Conservation (phyloP, 2,329 filamentous ascomycete genomes). For the Pseudogymnoascus sp. region DNA sequence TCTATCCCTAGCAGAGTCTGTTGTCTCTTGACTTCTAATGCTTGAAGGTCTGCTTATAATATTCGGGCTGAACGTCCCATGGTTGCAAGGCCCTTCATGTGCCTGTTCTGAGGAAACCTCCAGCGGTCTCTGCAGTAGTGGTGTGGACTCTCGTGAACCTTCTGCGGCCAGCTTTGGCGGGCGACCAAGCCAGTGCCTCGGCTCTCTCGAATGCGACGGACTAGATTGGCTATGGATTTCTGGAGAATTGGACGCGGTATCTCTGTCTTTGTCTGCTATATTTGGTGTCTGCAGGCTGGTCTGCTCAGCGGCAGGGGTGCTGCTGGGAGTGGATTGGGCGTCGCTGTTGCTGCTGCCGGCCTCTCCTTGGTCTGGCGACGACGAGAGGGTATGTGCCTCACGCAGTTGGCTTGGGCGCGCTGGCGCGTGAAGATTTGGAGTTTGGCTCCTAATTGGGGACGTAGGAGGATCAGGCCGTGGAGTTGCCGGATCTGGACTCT, state of each 20-base stretch:
- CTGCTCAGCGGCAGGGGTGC: constrained; percentile 15
- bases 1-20: constrained; percentile 16
- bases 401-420: constrained; percentile 24
- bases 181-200: constrained; percentile 2
- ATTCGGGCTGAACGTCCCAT: constrained; percentile 71
- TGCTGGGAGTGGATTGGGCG: constrained; percentile 19
- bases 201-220: neutral
- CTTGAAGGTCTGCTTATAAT: constrained; percentile 24
- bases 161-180: neutral
- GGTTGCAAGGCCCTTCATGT: constrained; percentile 46
- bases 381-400: constrained; percentile 23
- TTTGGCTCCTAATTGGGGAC: neutral
- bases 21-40: constrained; percentile 18
- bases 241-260: neutral
- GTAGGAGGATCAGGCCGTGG: neutral
- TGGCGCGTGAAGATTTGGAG: constrained; percentile 19
- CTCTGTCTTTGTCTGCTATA: neutral
- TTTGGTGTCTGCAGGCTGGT: neutral
- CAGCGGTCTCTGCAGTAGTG: constrained; percentile 39
- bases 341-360: constrained; percentile 21
- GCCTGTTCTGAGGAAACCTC: constrained; percentile 21
- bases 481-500: neutral
- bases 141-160: constrained; percentile 41
- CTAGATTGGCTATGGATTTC: neutral
- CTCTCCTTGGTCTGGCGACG: constrained; percentile 19